A percentile compares a stretch with the other conserved stretches of the same genome.
Evolutionary conservation across 805 yeast species (phyloP).

Genomic region (Candida ponderosae): DNA sequence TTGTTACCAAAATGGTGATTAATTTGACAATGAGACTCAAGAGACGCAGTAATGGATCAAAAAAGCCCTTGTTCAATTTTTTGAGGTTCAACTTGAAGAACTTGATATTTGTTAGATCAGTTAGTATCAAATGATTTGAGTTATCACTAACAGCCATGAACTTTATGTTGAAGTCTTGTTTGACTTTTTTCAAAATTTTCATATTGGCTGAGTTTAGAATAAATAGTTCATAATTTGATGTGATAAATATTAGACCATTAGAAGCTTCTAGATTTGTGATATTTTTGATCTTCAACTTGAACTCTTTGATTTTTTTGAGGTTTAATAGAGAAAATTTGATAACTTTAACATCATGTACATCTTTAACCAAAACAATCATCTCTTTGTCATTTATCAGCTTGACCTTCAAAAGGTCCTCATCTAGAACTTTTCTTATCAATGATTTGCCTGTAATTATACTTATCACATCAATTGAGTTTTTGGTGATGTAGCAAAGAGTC

Average conservation of each 20-base stretch:
- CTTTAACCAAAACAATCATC: not conserved
- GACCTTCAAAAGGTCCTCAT: slow-evolving; percentile 14
- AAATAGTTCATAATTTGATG: not conserved
- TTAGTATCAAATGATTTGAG: not conserved
- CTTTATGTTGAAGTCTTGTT: not conserved
- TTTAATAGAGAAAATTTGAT: slow-evolving; percentile 6
- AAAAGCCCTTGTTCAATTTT: not conserved
- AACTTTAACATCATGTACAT: slow-evolving; percentile 9
- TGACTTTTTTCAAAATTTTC: not conserved
- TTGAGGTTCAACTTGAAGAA: no score
- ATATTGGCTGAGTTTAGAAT: not conserved
- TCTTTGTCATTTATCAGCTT: slow-evolving; percentile 24
- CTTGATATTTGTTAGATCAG: not conserved
- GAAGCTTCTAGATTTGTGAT: not conserved
- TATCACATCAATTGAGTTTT: slow-evolving; percentile 37
- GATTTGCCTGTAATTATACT: slow-evolving; percentile 34
- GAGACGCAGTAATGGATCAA: not conserved
- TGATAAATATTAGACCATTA: not conserved
- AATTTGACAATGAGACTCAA: no score
- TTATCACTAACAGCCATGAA: not conserved
- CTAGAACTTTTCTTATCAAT: slow-evolving; percentile 7
- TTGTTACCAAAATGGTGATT: not conserved
- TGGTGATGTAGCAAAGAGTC: slow-evolving; percentile 56
- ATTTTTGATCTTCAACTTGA: no score
- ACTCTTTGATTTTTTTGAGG: no score